Base-by-base conservation (phyloP, 148 eudicot genomes). In the Rhododendron ovatum region DNA sequence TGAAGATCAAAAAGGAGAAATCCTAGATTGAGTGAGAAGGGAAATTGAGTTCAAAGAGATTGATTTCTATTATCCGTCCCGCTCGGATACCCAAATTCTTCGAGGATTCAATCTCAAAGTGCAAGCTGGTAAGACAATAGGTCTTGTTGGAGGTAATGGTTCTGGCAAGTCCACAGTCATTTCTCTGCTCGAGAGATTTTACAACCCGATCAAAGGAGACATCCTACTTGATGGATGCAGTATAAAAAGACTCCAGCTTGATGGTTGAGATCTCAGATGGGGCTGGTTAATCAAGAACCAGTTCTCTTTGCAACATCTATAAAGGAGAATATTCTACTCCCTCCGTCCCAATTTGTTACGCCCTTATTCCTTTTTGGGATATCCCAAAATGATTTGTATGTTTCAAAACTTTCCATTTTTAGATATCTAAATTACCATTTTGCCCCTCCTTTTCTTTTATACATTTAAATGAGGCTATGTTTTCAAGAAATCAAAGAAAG, bases 251-350 rank as follows among this genome's bases (percentile, higher is more conserved):
- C 90, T 90, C 20, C 86, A 80, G 33, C 88, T 91, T 9, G 75
- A 82, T 90, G 90, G 91, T 67, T 90, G 86, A 90, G 93, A 91
- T 88, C 91, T 43, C 87, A 88, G 65, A 90, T 91, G 88, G 93
- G 91, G 24, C 63, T 91, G 22, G 93, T 91, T 24, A 90, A 88
- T 82, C 93, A 91, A 84, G 91, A 90, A 35, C 93, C 93, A 3
- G 78, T 88, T 28, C 78, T 91, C 17, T 91, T 91, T 80, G 91
- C 93, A 53, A 91, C 91, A 48, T 85, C 90, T 0, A 90, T 90
- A 2, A 88, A 88, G 43, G 93, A 91, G 41, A 91, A 91, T 77
- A 88, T 91, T 59, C 55, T 35, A 39, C 41, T 39, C 41, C 41
- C 41, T 39, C 41, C 41, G 41, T 39, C 5, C 41, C 5, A 39